Evolutionary conservation across 2,329 filamentous ascomycete species (phyloP).

Genomic region (Pseudocercospora vitis): DNA sequence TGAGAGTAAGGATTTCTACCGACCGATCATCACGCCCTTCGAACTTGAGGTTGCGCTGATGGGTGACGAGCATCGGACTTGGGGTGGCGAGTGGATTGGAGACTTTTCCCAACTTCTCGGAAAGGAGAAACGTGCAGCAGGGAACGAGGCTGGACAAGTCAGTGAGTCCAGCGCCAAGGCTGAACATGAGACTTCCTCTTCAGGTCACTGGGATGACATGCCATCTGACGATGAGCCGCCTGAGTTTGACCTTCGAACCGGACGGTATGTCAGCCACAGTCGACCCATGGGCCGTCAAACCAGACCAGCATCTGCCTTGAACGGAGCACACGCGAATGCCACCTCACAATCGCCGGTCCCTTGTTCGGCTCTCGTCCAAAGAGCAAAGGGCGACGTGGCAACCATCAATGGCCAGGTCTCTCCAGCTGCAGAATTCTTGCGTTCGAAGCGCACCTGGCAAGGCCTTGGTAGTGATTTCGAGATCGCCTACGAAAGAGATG

Average conservation of each 20-base stretch:
- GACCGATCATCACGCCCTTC: slow-evolving; percentile 90
- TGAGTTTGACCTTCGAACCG: slow-evolving; percentile 89
- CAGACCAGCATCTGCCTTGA: slow-evolving; percentile 21
- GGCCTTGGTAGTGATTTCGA: slow-evolving; percentile 85
- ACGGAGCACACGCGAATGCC: not conserved
- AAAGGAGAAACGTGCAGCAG: slow-evolving; percentile 21
- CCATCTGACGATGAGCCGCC: slow-evolving; percentile 64
- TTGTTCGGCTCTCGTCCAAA: slow-evolving; percentile 60
- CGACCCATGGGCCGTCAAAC: slow-evolving; percentile 62
- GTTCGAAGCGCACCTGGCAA: slow-evolving; percentile 82
- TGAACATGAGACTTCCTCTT: not conserved
- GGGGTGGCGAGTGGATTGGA: slow-evolving; percentile 86
- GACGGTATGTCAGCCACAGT: slow-evolving; percentile 74
- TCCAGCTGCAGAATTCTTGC: slow-evolving; percentile 84
- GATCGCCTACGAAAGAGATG: slow-evolving; percentile 59
- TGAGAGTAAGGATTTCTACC: slow-evolving; percentile 85
- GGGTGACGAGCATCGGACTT: slow-evolving; percentile 72
- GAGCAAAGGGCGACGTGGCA: slow-evolving; percentile 69
- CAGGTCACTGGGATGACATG: slow-evolving; percentile 65
- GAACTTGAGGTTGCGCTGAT: slow-evolving; percentile 78
- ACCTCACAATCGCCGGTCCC: slow-evolving; percentile 13
- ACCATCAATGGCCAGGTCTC: slow-evolving; percentile 84
- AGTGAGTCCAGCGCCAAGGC: slow-evolving; percentile 33
- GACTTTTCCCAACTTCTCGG: slow-evolving; percentile 73
- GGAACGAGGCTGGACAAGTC: slow-evolving; percentile 20